phyloP scores from a whole-genome alignment of 257 asterid genomes.

The Solanum lignicaule region DNA sequence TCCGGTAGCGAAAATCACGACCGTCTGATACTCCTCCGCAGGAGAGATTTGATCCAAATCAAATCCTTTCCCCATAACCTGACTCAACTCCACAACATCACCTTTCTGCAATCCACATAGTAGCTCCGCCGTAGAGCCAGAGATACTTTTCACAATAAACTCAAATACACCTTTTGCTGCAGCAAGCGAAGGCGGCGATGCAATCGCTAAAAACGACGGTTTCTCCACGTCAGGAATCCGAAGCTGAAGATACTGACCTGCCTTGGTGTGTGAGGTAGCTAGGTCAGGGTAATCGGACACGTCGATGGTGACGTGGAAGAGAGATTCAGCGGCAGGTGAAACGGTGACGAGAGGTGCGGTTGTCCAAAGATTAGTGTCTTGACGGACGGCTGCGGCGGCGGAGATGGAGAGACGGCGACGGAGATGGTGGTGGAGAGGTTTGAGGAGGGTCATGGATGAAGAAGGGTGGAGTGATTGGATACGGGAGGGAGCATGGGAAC shows the following conservation, averaged over 20 bases:
- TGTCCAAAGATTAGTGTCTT: conserved; percentile 41
- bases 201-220: conserved; percentile 61
- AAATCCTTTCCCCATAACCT: conserved; percentile 72
- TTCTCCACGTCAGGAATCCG: conserved; percentile 41
- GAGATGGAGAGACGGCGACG: conserved; percentile 30
- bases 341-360: conserved; percentile 41
- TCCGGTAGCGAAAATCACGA: conserved; percentile 90
- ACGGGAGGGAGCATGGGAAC: conserved; percentile 43
- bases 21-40: conserved; percentile 49
- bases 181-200: conserved; percentile 79
- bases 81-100: conserved; percentile 67
- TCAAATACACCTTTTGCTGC: conserved; percentile 57
- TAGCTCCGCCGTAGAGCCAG: conserved; percentile 82
- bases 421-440: conserved; percentile 27
- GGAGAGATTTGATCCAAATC: conserved; percentile 59
- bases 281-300: conserved; percentile 68
- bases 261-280: conserved; percentile 44
- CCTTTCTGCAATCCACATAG: conserved; percentile 61
- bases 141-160: conserved; percentile 54
- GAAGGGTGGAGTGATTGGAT: conserved; percentile 21
- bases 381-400: conserved; percentile 52
- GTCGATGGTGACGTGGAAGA: conserved; percentile 59
- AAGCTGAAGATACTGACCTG: conserved; percentile 82
- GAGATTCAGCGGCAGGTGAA: conserved; percentile 64
- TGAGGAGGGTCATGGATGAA: conserved; percentile 50